Evolutionary conservation across 306 rosid species (phyloP), one percentile per base, ranked within the genome.

Genomic region (Cucumis hystrix): DNA sequence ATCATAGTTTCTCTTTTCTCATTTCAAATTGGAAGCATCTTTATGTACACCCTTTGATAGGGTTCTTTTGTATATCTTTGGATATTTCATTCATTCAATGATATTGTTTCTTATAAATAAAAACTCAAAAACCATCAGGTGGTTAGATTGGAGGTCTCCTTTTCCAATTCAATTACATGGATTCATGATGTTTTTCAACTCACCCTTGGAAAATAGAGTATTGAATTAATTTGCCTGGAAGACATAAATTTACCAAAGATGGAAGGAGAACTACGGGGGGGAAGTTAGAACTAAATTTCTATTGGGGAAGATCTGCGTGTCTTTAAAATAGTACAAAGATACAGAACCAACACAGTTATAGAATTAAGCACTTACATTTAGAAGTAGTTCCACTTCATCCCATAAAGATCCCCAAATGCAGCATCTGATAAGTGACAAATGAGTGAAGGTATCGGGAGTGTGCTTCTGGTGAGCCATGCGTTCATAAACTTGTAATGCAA

Each of bases 401-500:
- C 92, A 92, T 56, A 86, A 86, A 76, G 91, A 84, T 85, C 92
- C 96, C 82, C 89, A 84, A 66, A 88, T 76, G 86, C 96, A 94
- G 77, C 91, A 80, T 85, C 96, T 84, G 76, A 89, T 64, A 28
- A 94, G 55, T 25, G 92, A 87, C 47, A 94, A 79, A 76, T 83
- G 84, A 63, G 96, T 94, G 79, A 91, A 88, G 30, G 88, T 82
- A 77, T 88, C 93, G 17, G 96, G 88, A 79, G 70, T 74, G 87
- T 89, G 81, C 76, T 87, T 87, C 80, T 81, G 92, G 76, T 87
- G 85, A 83, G 89, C 75, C 98, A 94, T 92, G 82, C 85, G 98
- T 77, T 89, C 86, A 54, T 94, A 94, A 76, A 94, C 96, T 85
- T 90, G 93, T 87, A 89, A 76, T 30, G 98, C 97, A 81, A 89